phyloP scores from a whole-genome alignment of 805 yeast species.

The Starmerella powellii region DNA sequence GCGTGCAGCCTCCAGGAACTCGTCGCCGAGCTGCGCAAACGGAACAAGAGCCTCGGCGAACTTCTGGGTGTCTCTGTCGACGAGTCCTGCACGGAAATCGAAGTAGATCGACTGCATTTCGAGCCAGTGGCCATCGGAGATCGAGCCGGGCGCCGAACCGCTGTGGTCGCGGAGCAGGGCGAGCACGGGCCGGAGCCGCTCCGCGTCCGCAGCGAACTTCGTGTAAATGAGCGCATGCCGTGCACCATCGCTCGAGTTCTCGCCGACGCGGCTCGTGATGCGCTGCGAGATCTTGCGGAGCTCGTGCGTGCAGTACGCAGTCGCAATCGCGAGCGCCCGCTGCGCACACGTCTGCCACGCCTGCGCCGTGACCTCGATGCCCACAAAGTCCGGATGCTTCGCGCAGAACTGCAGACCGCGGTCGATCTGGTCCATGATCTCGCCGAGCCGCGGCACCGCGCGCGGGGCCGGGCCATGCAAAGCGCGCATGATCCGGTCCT shows the following conservation, averaged over 20 bases:
- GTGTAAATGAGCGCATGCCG: slow-evolving; percentile 19
- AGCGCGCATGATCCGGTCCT: slow-evolving; percentile 56
- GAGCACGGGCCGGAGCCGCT: slow-evolving; percentile 7
- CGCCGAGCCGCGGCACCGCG: slow-evolving; percentile 42
- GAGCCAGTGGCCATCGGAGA: background rate
- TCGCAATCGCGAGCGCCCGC: slow-evolving; percentile 61
- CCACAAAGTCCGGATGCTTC: slow-evolving; percentile 49
- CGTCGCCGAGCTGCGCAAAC: slow-evolving; percentile 15
- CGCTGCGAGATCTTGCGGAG: slow-evolving; percentile 26
- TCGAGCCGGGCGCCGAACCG: background rate
- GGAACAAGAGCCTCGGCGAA: slow-evolving; percentile 22
- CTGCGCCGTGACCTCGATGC: slow-evolving; percentile 52
- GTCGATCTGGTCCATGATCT: slow-evolving; percentile 49
- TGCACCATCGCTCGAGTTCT: slow-evolving; percentile 6
- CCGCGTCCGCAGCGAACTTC: slow-evolving; percentile 19
- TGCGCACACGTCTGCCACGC: slow-evolving; percentile 76
- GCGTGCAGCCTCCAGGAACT: slow-evolving; percentile 23
- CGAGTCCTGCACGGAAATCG: slow-evolving; percentile 8
- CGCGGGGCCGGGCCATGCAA: slow-evolving; percentile 62
- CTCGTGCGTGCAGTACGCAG: slow-evolving; percentile 43
- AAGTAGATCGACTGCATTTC: slow-evolving; percentile 15
- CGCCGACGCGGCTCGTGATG: slow-evolving; percentile 4
- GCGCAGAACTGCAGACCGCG: slow-evolving; percentile 50
- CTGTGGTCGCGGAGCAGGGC: slow-evolving; percentile 9
- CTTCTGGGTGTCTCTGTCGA: slow-evolving; percentile 6